A percentile compares a stretch with the other conserved stretches of the same genome.
phyloP scores from a whole-genome alignment of 225 moss, liverwort and hornwort species.

The Asterella californica region DNA sequence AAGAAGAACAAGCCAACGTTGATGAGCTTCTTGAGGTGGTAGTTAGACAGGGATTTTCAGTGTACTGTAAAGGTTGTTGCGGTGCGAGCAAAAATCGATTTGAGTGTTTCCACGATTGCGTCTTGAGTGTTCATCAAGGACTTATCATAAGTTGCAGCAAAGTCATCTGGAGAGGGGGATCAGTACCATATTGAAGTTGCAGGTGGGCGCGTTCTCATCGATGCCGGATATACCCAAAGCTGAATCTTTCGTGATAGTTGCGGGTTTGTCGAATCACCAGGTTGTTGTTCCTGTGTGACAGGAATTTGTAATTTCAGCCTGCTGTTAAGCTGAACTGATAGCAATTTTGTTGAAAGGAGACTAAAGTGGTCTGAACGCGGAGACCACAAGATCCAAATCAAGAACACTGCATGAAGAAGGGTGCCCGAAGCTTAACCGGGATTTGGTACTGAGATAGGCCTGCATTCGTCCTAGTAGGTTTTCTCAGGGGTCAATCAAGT shows the following conservation, averaged over 20 bases:
- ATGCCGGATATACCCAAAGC: too few relatives aligned
- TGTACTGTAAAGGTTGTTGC: not conserved
- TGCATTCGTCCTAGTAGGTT: too few relatives aligned
- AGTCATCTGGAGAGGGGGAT: not conserved
- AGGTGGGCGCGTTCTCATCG: not conserved
- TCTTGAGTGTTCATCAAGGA: not conserved
- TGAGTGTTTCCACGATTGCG: not conserved
- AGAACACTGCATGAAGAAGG: not conserved
- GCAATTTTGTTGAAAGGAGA: not conserved
- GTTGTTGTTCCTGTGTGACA: too few relatives aligned
- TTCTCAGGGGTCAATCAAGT: not conserved
- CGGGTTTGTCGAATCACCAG: too few relatives aligned
- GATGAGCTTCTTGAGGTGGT: not conserved
- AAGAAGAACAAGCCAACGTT: not conserved
- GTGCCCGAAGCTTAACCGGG: not conserved
- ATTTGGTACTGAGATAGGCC: not conserved
- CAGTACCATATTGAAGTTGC: not conserved
- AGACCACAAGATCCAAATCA: not conserved
- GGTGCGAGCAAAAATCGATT: not conserved
- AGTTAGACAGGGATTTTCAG: not conserved
- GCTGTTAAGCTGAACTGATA: not conserved
- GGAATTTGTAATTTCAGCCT: not conserved
- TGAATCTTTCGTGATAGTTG: too few relatives aligned
- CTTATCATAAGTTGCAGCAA: not conserved
- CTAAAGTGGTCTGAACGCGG: not conserved